Base-by-base conservation (phyloP, 2,329 filamentous ascomycete genomes). In the Alternaria brassicae region DNA sequence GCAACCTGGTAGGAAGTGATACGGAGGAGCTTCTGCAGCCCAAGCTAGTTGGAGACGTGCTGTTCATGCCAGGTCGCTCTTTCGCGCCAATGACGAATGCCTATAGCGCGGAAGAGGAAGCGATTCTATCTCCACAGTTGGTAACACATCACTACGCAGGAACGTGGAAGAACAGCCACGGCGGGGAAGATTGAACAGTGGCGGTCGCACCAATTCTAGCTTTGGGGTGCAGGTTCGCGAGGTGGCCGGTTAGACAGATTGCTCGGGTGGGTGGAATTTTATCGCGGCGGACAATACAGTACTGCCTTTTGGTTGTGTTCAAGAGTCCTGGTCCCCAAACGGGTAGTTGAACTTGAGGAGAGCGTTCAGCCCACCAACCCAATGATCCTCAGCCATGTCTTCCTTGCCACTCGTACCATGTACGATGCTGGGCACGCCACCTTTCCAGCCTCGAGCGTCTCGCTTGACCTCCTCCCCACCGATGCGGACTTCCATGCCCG, bases 341-440 rank as follows among this genome's bases (percentile, higher is more conserved):
- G 94, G 93, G 80, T 97, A 92, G 77, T 99, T 99, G 77, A 98
- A 99, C 81, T 99, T 99, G 68, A 99, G 80, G 72, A 98, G 76
- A 9, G 92, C 92, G 74, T 97, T 99, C 73, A 99, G 79, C 0
- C 95, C 94, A 1, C 94, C 94, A 2, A 99, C 94, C 95, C 95
- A 99, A 17, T 94, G 92, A 77, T 98, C 94, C 71, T 97, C 92
- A 23, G 83, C 82, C 68, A 84, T 81, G 68, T 72, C 72, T 17
- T 74, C 76, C 32, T 60, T 58, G 1, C 77, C 72, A 10, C 61
- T 66, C 0, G 78, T 77, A 45, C 84, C 85, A 44, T 93, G 84
- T 72, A 97, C 95, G 30, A 98, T 91, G 74, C 93, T 96, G 3
- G 95, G 95, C 13, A 98, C 93, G 10, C 94, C 94, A 25, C 93